Conservation (phyloP, 768 basidiomycete species). For the Rhizopogon vinicolor region DNA sequence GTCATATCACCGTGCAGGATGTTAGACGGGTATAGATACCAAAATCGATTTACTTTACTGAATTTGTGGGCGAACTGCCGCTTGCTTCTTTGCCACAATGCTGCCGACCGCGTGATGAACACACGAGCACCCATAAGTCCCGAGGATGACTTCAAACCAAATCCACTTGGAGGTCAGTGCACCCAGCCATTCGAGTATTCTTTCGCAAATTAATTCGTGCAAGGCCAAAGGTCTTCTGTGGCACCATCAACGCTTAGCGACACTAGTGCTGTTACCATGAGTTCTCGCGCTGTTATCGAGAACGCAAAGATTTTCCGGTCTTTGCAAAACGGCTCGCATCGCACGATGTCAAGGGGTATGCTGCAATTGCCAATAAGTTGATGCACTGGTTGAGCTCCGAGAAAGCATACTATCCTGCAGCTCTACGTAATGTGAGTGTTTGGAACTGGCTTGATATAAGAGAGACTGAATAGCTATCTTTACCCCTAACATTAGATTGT, state of each 20-base stretch:
- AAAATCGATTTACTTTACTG: no score
- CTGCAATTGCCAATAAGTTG: conserved; percentile 30
- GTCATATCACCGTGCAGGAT: neutral
- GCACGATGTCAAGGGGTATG: conserved; percentile 19
- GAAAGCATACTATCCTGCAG: conserved; percentile 48
- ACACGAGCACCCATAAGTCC: neutral
- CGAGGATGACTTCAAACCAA: neutral
- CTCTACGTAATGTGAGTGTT: conserved; percentile 41
- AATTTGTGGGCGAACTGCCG: no score
- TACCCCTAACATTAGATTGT: conserved; percentile 37
- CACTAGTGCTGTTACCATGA: neutral
- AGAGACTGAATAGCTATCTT: conserved; percentile 1
- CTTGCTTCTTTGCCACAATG: neutral
- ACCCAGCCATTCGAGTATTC: neutral
- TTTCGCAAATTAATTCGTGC: no score
- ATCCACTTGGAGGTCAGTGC: neutral
- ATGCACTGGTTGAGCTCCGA: conserved; percentile 40
- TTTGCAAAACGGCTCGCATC: conserved; percentile 30
- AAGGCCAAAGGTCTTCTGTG: neutral
- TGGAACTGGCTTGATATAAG: neutral
- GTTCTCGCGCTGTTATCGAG: conserved; percentile 12
- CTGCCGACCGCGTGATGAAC: neutral
- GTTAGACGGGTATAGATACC: neutral
- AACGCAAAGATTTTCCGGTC: conserved; percentile 32
- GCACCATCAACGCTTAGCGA: neutral